Evolutionary conservation across 2,329 filamentous ascomycete genomes (phyloP).

Genomic region (Fusarium foetens): DNA sequence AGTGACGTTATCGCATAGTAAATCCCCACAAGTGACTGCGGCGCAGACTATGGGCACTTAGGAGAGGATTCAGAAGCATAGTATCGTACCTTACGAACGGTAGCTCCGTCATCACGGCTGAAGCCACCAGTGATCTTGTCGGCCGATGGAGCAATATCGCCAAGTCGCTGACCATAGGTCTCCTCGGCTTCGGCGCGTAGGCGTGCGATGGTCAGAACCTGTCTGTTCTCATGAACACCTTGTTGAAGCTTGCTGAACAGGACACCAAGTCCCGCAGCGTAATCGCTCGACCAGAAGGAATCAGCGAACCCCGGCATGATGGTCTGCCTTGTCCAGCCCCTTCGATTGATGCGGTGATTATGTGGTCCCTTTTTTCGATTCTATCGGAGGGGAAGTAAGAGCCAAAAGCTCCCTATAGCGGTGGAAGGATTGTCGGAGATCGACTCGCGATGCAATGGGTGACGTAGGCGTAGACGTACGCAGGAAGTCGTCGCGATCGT

Average conservation of each 20-base stretch:
- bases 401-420: slow-evolving; percentile 22
- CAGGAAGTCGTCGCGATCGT: slow-evolving; percentile 26
- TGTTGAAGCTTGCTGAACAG: slow-evolving; percentile 97
- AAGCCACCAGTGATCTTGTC: slow-evolving; percentile 89
- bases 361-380: slow-evolving; percentile 17
- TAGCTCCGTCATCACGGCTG: slow-evolving; percentile 91
- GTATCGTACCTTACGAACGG: slow-evolving; percentile 82
- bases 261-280: slow-evolving; percentile 92
- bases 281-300: slow-evolving; percentile 98
- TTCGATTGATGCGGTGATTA: slow-evolving; percentile 29
- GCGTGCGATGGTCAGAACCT: slow-evolving; percentile 89
- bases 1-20: slow-evolving; percentile 2
- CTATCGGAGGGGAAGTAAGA: slow-evolving; percentile 14
- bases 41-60: not conserved
- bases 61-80: not conserved
- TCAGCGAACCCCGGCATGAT: slow-evolving; percentile 90
- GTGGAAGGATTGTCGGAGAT: slow-evolving; percentile 15
- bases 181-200: slow-evolving; percentile 98
- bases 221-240: slow-evolving; percentile 93
- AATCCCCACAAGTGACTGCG: not conserved
- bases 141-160: slow-evolving; percentile 82
- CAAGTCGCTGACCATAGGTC: slow-evolving; percentile 81
- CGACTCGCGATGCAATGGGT: slow-evolving; percentile 16
- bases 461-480: slow-evolving; percentile 16
- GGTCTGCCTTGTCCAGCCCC: slow-evolving; percentile 43